phyloP scores from a whole-genome alignment of 768 basidiomycete genomes.

The Gelatoporia subvermispora region DNA sequence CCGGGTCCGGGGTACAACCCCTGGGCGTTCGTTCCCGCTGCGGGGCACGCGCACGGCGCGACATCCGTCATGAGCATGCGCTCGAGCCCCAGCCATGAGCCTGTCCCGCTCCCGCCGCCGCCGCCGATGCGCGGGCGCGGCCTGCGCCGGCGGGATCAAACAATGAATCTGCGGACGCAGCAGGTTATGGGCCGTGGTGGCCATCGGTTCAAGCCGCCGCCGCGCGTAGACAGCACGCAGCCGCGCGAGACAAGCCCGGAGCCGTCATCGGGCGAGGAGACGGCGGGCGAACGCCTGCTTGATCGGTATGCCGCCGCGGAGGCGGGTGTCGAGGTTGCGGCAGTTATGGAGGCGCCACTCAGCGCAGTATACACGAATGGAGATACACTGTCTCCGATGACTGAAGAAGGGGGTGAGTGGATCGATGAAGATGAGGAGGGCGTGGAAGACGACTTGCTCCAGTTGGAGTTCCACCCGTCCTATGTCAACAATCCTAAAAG shows the following conservation, averaged over 20 bases:
- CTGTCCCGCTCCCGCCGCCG: constrained; percentile 50
- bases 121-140: constrained; percentile 42
- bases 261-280: constrained; percentile 66
- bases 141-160: constrained; percentile 40
- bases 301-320: constrained; percentile 16
- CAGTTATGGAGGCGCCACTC: constrained; percentile 21
- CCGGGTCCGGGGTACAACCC: constrained; percentile 59
- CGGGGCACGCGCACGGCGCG: constrained; percentile 24
- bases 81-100: constrained; percentile 70
- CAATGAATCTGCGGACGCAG: constrained; percentile 29
- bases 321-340: constrained; percentile 14
- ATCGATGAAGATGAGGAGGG: constrained; percentile 66
- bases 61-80: constrained; percentile 54
- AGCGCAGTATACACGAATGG: neutral
- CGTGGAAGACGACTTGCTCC: constrained; percentile 65
- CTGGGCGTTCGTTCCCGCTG: constrained; percentile 65
- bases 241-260: constrained; percentile 80
- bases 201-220: constrained; percentile 55
- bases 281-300: constrained; percentile 56
- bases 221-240: constrained; percentile 78
- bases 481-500: constrained; percentile 65
- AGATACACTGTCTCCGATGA: constrained; percentile 21
- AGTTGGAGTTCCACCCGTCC: constrained; percentile 71
- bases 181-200: constrained; percentile 9
- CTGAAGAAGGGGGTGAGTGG: constrained; percentile 55